Base-by-base conservation (phyloP, 164 flowering plant species). In the Vitis vinifera region DNA sequence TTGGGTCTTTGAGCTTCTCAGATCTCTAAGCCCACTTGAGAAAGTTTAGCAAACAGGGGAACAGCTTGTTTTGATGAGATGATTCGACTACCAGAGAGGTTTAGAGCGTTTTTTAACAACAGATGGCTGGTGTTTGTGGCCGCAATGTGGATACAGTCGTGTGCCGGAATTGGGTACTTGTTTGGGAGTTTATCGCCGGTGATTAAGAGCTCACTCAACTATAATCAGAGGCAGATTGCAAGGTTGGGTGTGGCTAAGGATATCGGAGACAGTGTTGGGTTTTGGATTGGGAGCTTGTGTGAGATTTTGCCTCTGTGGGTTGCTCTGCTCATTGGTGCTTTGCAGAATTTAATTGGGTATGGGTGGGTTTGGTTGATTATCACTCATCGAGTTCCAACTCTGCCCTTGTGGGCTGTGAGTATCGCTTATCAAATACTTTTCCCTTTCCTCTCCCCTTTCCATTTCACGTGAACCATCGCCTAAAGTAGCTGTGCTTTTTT, bases 321-420 rank as follows among this genome's bases (percentile, higher is more conserved):
- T 56, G 86, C 86, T 78, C 71, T 93, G 37, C 78, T 92, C 47
- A 83, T 96, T 27, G 99, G 99, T 73, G 96, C 87, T 62, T 0
- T 87, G 9, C 89, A 86, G 91, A 96, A 96, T 74, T 76, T 96
- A 64, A 52, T 92, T 78, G 99, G 99, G 2, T 93, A 96, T 77
- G 98, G 98, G 44, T 85, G 83, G 93, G 91, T 96, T 71, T 93
- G 99, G 99, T 82, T 93, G 63, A 71, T 93, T 27, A 89, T 93
- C 27, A 93, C 97, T 2, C 82, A 83, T 29, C 80, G 91, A 69
- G 78, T 77, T 58, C 91, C 97, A 0, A 65, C 53, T 73, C 65
- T 93, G 74, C 97, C 98, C 58, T 74, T 96, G 65, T 96, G 99
- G 99, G 98, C 87, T 80, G 99, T 96, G 75, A 90, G 98, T 88